Evolutionary conservation across 148 eudicot species (phyloP).

Genomic region (Diospyros kaki): DNA sequence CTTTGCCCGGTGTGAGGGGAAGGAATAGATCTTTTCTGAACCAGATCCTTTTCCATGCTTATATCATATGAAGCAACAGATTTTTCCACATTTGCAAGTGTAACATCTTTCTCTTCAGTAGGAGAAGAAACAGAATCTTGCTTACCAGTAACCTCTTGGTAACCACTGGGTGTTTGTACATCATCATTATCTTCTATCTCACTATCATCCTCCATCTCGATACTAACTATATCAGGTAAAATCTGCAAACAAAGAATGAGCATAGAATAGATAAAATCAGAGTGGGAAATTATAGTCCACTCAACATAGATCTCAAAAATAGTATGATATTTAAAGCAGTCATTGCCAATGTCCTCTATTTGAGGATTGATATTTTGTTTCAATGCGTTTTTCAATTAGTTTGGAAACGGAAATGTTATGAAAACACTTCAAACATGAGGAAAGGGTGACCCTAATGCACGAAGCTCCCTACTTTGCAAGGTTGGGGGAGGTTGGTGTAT

Average conservation of each 20-base stretch:
- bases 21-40: slow-evolving; percentile 49
- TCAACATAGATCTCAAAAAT: neutral
- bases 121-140: slow-evolving; percentile 24
- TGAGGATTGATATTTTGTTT: no score
- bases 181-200: slow-evolving; percentile 19
- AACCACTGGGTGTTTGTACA: slow-evolving; percentile 17
- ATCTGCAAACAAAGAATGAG: slow-evolving; percentile 31
- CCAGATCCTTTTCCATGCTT: slow-evolving; percentile 27
- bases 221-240: slow-evolving; percentile 29
- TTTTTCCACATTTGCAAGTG: slow-evolving; percentile 17
- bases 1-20: slow-evolving; percentile 76
- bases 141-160: slow-evolving; percentile 21
- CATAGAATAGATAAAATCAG: slow-evolving; percentile 8
- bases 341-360: no score
- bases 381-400: no score
- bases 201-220: slow-evolving; percentile 21
- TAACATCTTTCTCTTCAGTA: slow-evolving; percentile 28
- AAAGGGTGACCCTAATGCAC: no score
- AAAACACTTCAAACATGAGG: no score
- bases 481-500: no score
- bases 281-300: neutral
- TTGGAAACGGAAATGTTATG: no score
- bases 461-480: no score
- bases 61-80: slow-evolving; percentile 26
- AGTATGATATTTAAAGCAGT: no score